Percentiles rank a stretch among this genome's conserved stretches.
Conservation (phyloP, 2,329 filamentous ascomycete genomes). For the Herpomyces periplanetae region DNA sequence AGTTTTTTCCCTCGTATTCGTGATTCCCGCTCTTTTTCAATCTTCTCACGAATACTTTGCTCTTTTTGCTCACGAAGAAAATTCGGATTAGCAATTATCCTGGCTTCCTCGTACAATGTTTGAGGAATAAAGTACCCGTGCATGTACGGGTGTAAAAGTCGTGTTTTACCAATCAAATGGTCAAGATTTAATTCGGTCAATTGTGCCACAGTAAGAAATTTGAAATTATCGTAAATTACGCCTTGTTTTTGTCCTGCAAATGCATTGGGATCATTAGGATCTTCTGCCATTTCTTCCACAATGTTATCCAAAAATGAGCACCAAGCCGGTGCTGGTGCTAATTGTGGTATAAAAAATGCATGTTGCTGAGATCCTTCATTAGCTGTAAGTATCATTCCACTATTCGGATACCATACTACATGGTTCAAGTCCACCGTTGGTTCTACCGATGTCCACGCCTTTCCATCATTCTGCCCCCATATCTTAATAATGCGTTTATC, state of each 20-base stretch:
- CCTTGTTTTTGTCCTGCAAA: conserved; percentile 12
- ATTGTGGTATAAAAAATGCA: conserved; percentile 67
- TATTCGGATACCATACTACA: conserved; percentile 64
- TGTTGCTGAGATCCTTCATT: conserved; percentile 90
- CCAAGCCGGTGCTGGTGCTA: conserved; percentile 76
- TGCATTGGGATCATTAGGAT: conserved; percentile 19
- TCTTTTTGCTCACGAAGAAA: conserved; percentile 66
- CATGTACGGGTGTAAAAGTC: conserved; percentile 76
- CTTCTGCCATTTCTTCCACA: conserved; percentile 91
- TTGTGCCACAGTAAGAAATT: conserved; percentile 68
- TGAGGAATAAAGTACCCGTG: conserved; percentile 93
- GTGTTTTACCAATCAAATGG: conserved; percentile 63
- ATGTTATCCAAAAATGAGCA: conserved; percentile 87
- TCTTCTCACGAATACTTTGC: conserved; percentile 70
- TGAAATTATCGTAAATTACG: conserved; percentile 92
- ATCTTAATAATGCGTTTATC: conserved; percentile 93
- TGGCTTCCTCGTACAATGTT: conserved; percentile 72
- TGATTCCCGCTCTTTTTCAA: conserved; percentile 82
- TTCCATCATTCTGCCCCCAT: conserved; percentile 47
- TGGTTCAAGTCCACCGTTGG: conserved; percentile 78
- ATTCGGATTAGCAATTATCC: conserved; percentile 68
- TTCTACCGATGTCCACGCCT: conserved; percentile 79
- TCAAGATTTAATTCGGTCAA: conserved; percentile 48
- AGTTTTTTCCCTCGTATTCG: conserved; percentile 85
- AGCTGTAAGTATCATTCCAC: conserved; percentile 75